Evolutionary conservation across 805 yeast species (phyloP).

Genomic region (Wickerhamomyces mucosus): DNA sequence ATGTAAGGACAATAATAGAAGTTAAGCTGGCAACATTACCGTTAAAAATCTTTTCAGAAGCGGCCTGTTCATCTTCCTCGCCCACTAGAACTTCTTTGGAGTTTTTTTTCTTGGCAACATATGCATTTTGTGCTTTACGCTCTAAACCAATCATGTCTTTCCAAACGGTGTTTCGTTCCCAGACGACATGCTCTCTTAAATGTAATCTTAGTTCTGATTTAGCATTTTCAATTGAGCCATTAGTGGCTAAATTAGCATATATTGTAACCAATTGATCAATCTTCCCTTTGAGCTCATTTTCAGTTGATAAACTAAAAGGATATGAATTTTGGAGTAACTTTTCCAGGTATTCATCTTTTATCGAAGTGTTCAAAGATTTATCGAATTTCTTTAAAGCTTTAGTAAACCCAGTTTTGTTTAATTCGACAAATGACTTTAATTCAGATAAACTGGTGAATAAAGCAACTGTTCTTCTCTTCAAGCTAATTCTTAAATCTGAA

Average conservation of each 20-base stretch:
- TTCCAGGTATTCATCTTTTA: slow-evolving; percentile 50
- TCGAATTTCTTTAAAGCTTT: slow-evolving; percentile 91
- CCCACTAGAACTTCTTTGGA: slow-evolving; percentile 17
- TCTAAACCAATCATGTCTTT: slow-evolving; percentile 90
- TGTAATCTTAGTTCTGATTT: slow-evolving; percentile 39
- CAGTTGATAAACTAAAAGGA: slow-evolving; percentile 44
- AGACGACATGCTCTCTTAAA: slow-evolving; percentile 86
- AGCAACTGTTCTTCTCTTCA: slow-evolving; percentile 56
- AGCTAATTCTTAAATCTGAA: slow-evolving; percentile 37
- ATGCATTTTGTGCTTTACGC: slow-evolving; percentile 74
- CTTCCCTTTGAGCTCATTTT: slow-evolving; percentile 37
- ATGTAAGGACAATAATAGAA: slow-evolving; percentile 39
- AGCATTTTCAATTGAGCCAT: slow-evolving; percentile 33
- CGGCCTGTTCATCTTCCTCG: slow-evolving; percentile 19
- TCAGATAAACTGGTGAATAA: slow-evolving; percentile 73
- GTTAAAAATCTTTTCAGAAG: slow-evolving; percentile 14
- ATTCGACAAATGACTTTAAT: slow-evolving; percentile 70
- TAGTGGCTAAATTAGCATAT: slow-evolving; percentile 45
- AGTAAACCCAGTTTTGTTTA: slow-evolving; percentile 81
- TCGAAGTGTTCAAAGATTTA: slow-evolving; percentile 57
- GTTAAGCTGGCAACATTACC: slow-evolving; percentile 35
- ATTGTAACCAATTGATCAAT: slow-evolving; percentile 43
- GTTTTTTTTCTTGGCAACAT: slow-evolving; percentile 24
- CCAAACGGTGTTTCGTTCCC: slow-evolving; percentile 98
- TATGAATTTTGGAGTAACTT: slow-evolving; percentile 35